Base-by-base conservation (phyloP, 371 early-diverging fungal species). In the Smittium culicis region DNA sequence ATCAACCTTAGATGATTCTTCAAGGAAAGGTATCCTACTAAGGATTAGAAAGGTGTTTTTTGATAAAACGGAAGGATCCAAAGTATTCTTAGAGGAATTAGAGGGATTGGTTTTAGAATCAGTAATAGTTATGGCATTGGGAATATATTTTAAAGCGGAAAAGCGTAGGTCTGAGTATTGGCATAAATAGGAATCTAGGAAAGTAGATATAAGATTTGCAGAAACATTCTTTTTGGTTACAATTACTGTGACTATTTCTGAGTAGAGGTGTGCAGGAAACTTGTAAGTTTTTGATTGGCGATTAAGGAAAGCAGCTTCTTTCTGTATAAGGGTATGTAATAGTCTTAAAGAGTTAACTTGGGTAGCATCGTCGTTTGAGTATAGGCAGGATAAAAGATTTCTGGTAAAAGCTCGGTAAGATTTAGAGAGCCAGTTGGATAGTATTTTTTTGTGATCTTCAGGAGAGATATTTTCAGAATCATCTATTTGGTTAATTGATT, bases 161-260 rank as follows among this genome's bases (percentile, higher is more conserved):
- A 83, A 83, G 70, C 91, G 82, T 56, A 92, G 73, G 71, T 94
- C 95, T 68, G 89, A 91, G 72, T 88, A 91, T 14, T 77, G 75
- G 73, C 88, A 84, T 66, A 86, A 71, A 60, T 87, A 90, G 58
- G 88, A 86, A 55, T 86, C 85, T 2, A 82, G 72, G 24, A 88
- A 73, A 67, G 82, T 80, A 14, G 77, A 80, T 57, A 80, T 71
- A 32, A 88, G 67, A 11, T 81, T 83, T n/a, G 83, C 80, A 31
- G 78, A 83, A 31, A 86, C 80, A 54, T 82, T 80, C n/a, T 71
- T 32, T 67, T 79, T 81, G 57, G 70, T 70, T 56, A 89, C 65
- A 17, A 90, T 71, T 0, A 79, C 71, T n/a, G 81, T 79, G 3
- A 88, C 77, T 16, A 85, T 67, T 2, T 74, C 79, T 34, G 77